Percentiles rank a stretch among this genome's conserved stretches.
phyloP scores from a whole-genome alignment of 306 rosid species.

The Ceratonia siliqua region DNA sequence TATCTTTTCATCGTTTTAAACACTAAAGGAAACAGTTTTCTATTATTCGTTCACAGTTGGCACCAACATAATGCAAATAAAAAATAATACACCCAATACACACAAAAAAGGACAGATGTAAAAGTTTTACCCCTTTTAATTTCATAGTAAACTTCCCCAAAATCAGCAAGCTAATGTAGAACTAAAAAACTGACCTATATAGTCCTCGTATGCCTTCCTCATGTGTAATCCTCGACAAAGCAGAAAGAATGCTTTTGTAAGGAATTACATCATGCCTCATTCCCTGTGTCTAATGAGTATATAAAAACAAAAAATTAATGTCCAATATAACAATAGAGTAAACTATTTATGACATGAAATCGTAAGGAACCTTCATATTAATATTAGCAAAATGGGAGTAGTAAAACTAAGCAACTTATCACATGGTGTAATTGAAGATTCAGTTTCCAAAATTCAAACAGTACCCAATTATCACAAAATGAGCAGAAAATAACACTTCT shows the following conservation, averaged over 20 bases:
- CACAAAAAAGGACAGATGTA: background rate
- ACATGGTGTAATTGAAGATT: background rate
- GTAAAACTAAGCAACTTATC: background rate
- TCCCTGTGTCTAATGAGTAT: conserved; percentile 74
- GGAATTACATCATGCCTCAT: conserved; percentile 88
- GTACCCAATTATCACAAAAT: background rate
- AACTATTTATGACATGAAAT: background rate
- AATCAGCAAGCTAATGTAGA: conserved; percentile 15
- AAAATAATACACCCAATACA: background rate
- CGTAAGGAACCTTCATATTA: background rate
- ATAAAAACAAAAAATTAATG: conserved; percentile 30
- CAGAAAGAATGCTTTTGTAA: conserved; percentile 82
- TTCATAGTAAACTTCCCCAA: conserved; percentile 5
- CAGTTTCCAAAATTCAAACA: background rate
- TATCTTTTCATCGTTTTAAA: background rate
- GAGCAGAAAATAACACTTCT: background rate
- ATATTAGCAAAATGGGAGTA: background rate
- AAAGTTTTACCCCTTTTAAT: background rate
- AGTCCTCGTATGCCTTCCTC: conserved; percentile 95
- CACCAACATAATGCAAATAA: background rate
- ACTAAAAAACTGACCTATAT: conserved; percentile 65
- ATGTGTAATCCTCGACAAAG: conserved; percentile 73
- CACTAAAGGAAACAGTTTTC: background rate
- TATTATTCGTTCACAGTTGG: background rate
- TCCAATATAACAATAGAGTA: conserved; percentile 4